Conservation (phyloP, 352 stramenopile genomes). For the Phytophthora sp. region DNA sequence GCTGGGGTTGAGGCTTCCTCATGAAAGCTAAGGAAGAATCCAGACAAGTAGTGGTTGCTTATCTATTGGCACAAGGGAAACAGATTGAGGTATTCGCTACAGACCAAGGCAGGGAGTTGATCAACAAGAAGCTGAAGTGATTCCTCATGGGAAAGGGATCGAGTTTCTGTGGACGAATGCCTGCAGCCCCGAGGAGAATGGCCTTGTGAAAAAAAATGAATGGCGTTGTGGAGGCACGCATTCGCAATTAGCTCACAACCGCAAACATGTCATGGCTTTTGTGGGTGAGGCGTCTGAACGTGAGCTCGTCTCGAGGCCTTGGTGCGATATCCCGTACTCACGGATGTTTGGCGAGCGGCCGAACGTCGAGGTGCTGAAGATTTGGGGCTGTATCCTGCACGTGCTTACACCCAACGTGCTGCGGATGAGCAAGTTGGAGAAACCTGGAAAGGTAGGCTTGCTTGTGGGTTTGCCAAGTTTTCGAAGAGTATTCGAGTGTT, state of each 20-base stretch:
- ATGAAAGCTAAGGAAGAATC: constrained; percentile 9
- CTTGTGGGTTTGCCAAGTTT: constrained; percentile 5
- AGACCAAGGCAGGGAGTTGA: constrained; percentile 6
- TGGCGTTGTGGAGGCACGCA: neutral
- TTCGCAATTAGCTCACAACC: constrained; percentile 4
- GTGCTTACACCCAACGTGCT: constrained; percentile 14
- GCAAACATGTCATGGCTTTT: constrained; percentile 2
- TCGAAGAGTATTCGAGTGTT: constrained; percentile 9
- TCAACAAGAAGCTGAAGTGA: constrained; percentile 13
- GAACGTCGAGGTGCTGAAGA: neutral
- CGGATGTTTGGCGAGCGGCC: constrained; percentile 7
- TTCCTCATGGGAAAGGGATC: constrained; percentile 14
- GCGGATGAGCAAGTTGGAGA: constrained; percentile 6
- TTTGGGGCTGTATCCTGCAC: constrained; percentile 8
- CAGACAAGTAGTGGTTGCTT: neutral
- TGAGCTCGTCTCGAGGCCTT: constrained; percentile 4
- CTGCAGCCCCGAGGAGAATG: constrained; percentile 18
- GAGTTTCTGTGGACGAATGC: constrained; percentile 19
- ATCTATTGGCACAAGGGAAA: constrained; percentile 5
- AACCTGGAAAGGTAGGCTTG: constrained; percentile 12
- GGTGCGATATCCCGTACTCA: constrained; percentile 5
- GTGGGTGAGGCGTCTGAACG: constrained; percentile 8
- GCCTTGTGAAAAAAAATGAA: constrained; percentile 16
- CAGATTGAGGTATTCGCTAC: constrained; percentile 3
- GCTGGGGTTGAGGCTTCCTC: neutral